Conservation (phyloP, 768 basidiomycete species). For the Lactarius sanguifluus region DNA sequence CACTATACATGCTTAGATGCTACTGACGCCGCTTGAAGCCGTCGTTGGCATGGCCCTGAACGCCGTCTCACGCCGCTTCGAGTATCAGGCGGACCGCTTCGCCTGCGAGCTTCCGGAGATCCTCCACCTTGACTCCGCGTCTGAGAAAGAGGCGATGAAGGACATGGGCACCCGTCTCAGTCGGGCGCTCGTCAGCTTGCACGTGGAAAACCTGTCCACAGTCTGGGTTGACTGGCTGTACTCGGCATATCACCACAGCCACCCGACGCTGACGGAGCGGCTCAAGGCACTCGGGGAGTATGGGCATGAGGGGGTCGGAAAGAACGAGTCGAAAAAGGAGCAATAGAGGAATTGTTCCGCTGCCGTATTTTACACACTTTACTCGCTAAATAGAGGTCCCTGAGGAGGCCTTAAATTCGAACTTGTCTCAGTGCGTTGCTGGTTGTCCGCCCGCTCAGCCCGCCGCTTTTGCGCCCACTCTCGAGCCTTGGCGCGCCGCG, state of each 20-base stretch:
- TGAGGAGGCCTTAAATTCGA: conserved; percentile 3
- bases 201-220: conserved; percentile 89
- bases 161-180: conserved; percentile 88
- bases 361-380: background rate
- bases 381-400: conserved; percentile 10
- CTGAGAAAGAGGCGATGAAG: conserved; percentile 56
- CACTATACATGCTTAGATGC: conserved; percentile 50
- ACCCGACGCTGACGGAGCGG: conserved; percentile 91
- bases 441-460: conserved; percentile 22
- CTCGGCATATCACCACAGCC: conserved; percentile 94
- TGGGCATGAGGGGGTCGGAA: conserved; percentile 20
- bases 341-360: conserved; percentile 17
- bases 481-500: conserved; percentile 54
- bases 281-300: conserved; percentile 69
- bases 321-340: conserved; percentile 37
- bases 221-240: conserved; percentile 97
- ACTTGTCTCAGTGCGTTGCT: conserved; percentile 1
- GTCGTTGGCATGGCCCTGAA: conserved; percentile 75
- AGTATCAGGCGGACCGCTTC: conserved; percentile 91
- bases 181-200: conserved; percentile 78
- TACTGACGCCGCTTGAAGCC: conserved; percentile 76
- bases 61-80: conserved; percentile 79
- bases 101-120: conserved; percentile 63
- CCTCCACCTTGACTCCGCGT: conserved; percentile 35
- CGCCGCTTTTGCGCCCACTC: conserved; percentile 59